Percentiles rank a stretch among this genome's conserved stretches.
These are phyloP conservation scores for Suillus subalutaceus DNA, from an alignment of 768 basidiomycete species.

Conservation along the genomic window DNA sequence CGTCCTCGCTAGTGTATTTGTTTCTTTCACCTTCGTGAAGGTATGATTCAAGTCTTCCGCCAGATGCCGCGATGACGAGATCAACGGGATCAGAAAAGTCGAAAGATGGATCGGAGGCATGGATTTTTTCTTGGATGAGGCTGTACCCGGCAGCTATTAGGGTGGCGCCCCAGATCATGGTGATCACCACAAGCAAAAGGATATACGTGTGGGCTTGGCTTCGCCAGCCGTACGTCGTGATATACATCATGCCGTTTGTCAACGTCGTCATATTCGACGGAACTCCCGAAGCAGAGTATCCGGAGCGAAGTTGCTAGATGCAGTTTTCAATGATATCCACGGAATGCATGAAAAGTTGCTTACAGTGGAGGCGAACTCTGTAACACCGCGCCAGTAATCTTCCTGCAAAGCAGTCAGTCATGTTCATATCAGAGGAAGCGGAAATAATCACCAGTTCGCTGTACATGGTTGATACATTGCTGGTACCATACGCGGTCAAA, in stretches of 20 bases:
- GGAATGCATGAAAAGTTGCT: not conserved
- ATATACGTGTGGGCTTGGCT: conserved; percentile 4
- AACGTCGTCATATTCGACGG: conserved; percentile 7
- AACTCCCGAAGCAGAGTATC: conserved; percentile 8
- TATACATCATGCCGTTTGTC: conserved; percentile 9
- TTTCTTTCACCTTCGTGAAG: not conserved
- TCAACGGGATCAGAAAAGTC: conserved; percentile 10
- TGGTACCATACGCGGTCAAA: conserved; percentile 5
- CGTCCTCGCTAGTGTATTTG: not conserved
- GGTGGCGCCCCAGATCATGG: not conserved
- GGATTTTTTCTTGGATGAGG: not conserved
- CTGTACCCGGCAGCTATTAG: conserved; percentile 8
- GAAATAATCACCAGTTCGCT: not conserved
- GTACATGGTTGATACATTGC: not conserved
- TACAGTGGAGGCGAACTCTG: conserved; percentile 14
- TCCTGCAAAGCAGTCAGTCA: conserved; percentile 8
- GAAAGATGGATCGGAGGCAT: conserved; percentile 6
- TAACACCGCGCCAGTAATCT: conserved; percentile 15
- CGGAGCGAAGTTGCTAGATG: conserved; percentile 11
- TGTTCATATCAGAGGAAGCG: not conserved
- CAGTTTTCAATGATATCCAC: not conserved
- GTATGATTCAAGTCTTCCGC: not conserved
- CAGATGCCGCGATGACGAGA: conserved; percentile 6
- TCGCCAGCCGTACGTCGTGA: conserved; percentile 12
- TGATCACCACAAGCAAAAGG: conserved; percentile 6